Evolutionary conservation across 2,329 filamentous ascomycete genomes (phyloP).

Genomic region (Orbilia oligospora): DNA sequence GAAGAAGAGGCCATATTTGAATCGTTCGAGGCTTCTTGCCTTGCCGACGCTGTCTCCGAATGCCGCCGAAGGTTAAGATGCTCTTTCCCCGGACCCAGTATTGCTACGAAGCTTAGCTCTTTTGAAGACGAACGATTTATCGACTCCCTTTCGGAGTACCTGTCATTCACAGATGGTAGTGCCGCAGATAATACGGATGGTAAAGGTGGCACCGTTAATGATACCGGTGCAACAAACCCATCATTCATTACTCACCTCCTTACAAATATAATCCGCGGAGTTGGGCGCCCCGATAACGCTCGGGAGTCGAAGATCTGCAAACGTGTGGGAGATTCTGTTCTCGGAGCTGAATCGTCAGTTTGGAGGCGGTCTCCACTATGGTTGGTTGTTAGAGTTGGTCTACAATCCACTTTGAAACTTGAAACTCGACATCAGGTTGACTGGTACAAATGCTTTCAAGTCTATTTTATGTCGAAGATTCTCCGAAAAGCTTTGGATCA

Average conservation of each 20-base stretch:
- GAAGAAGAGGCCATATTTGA: constrained; percentile 66
- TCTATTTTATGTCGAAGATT: constrained; percentile 65
- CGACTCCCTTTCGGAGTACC: constrained; percentile 47
- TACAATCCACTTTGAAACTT: constrained; percentile 67
- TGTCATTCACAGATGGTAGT: constrained; percentile 61
- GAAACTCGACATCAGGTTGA: constrained; percentile 11
- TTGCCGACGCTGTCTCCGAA: constrained; percentile 66
- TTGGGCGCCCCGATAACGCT: constrained; percentile 65
- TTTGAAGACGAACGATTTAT: constrained; percentile 64
- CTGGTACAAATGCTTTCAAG: constrained; percentile 66
- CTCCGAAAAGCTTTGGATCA: constrained; percentile 62
- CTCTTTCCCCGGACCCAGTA: constrained; percentile 68
- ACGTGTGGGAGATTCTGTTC: constrained; percentile 72
- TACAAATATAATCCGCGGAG: constrained; percentile 68
- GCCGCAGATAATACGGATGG: constrained; percentile 40
- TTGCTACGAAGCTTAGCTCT: constrained; percentile 64
- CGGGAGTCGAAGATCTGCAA: constrained; percentile 68
- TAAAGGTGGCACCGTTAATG: constrained; percentile 66
- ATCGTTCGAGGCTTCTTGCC: constrained; percentile 70
- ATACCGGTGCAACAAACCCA: constrained; percentile 65
- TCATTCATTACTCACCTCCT: constrained; percentile 72
- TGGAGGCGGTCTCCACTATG: constrained; percentile 73
- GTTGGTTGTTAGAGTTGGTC: constrained; percentile 72
- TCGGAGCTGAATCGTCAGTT: constrained; percentile 66
- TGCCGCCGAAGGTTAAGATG: constrained; percentile 68